A percentile compares a stretch with the other conserved stretches of the same genome.
Evolutionary conservation across 306 rosid species (phyloP).

Genomic region (Glycine tomentella): DNA sequence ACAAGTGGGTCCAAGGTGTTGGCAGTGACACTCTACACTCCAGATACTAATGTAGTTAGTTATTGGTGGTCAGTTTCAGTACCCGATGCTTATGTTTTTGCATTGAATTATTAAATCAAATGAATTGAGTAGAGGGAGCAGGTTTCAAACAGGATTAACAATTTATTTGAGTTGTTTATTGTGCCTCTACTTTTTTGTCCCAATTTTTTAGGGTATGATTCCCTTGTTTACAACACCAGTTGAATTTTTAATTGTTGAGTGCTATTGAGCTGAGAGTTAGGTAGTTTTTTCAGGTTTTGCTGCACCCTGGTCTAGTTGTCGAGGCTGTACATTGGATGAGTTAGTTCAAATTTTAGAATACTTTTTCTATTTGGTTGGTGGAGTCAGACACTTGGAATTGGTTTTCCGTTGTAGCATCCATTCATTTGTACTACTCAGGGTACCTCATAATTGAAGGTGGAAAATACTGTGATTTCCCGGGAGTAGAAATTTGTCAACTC

Average conservation of each 20-base stretch:
- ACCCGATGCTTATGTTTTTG: background rate
- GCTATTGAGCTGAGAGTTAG: background rate
- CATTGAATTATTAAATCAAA: background rate
- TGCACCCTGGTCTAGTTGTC: background rate
- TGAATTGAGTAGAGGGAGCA: conserved; percentile 4
- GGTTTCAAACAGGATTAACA: background rate
- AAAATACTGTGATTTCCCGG: background rate
- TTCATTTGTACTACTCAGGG: background rate
- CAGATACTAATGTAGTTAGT: background rate
- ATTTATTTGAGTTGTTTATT: background rate
- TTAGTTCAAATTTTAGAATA: background rate
- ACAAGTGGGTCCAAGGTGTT: conserved; percentile 8
- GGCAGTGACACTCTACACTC: background rate
- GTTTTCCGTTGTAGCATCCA: background rate
- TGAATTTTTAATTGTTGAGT: conserved; percentile 2
- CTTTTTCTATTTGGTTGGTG: background rate
- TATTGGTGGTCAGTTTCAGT: conserved; percentile 8
- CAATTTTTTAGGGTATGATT: background rate
- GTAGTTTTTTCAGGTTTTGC: background rate
- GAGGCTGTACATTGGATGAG: background rate
- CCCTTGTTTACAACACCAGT: background rate
- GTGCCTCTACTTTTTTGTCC: background rate
- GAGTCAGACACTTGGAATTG: background rate
- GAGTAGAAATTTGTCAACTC: background rate
- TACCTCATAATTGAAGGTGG: background rate